phyloP scores from a whole-genome alignment of 106 monocot genomes.

The Hemerocallis citrina region DNA sequence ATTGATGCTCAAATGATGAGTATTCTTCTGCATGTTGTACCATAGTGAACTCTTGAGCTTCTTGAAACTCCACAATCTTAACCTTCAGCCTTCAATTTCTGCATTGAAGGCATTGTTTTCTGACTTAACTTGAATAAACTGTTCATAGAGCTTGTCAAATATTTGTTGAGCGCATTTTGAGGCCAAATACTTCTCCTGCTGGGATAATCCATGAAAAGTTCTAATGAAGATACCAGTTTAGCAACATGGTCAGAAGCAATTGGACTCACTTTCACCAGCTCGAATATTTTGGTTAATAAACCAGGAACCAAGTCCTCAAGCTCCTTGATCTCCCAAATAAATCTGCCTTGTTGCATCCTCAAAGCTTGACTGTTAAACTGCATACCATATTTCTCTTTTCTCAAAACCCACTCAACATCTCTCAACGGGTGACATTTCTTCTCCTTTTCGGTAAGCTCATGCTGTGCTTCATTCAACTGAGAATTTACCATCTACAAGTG shows the following conservation, averaged over 20 bases:
- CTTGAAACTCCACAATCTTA: conserved; percentile 67
- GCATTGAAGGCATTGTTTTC: conserved; percentile 39
- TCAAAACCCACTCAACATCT: conserved; percentile 28
- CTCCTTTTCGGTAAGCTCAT: conserved; percentile 53
- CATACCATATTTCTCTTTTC: conserved; percentile 49
- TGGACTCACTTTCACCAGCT: conserved; percentile 51
- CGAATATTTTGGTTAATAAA: conserved; percentile 32
- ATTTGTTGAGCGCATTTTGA: conserved; percentile 33
- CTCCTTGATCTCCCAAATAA: conserved; percentile 26
- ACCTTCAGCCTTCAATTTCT: conserved; percentile 37
- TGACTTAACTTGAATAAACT: conserved; percentile 14
- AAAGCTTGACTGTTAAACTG: conserved; percentile 42
- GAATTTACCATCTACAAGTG: conserved; percentile 34
- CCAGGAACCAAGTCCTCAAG: conserved; percentile 34
- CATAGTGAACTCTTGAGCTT: conserved; percentile 75
- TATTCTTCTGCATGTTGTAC: conserved; percentile 96
- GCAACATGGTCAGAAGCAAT: conserved; percentile 30
- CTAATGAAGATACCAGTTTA: conserved; percentile 33
- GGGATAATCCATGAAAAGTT: conserved; percentile 27
- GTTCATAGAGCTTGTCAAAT: conserved; percentile 43
- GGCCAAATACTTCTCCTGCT: conserved; percentile 56
- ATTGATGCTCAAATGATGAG: no score
- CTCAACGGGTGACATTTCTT: conserved; percentile 34
- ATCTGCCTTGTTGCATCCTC: conserved; percentile 24
- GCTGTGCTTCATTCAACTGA: conserved; percentile 33